Base-by-base conservation (phyloP, 805 yeast species). In the Candida vaughaniae region DNA sequence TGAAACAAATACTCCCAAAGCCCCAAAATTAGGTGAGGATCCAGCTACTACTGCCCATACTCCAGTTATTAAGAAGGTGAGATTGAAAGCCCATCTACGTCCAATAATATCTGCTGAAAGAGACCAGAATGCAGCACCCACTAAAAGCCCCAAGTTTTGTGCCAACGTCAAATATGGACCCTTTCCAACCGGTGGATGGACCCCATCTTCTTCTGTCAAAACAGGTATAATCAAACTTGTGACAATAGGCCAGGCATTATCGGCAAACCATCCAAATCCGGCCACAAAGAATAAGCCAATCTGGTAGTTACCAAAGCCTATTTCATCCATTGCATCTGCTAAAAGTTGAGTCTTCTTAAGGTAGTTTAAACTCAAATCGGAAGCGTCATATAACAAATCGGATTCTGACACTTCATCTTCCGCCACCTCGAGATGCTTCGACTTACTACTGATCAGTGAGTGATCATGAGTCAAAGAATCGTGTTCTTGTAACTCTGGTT, bases 241-340 rank as follows among this genome's bases (percentile, higher is more conserved):
- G 5, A 60, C 68, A 10, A 62, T 51, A 6, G 71, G 71, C 62
- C 68, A 66, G 2, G 64, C 64, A 41, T 65, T 65, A 41, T 65
- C 70, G 8, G 69, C 76, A 7, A 78, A 70, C 55, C 77, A 77
- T 18, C 82, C 82, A 56, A 75, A 69, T 4, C 82, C 82, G 18
- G 77, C 77, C n/a, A 77, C 58, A 42, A 67, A 62, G 46, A 77
- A 75, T 6, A 76, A 53, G 42, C 74, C 69, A 35, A 59, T 55
- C 43, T 77, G 82, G 47, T 73, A 74, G 45, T 40, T 56, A 31
- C 71, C 71, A 60, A 62, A 66, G 2, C 70, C 71, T 20, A 64
- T 57, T 19, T 55, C 56, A 41, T 64, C 67, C 19, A 66, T 62
- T 14, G 55, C 66, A 36, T 50, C 51, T 3, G 56, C 33, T 7